phyloP scores from a whole-genome alignment of 2,329 filamentous ascomycete species.

The Thyridium curvatum region DNA sequence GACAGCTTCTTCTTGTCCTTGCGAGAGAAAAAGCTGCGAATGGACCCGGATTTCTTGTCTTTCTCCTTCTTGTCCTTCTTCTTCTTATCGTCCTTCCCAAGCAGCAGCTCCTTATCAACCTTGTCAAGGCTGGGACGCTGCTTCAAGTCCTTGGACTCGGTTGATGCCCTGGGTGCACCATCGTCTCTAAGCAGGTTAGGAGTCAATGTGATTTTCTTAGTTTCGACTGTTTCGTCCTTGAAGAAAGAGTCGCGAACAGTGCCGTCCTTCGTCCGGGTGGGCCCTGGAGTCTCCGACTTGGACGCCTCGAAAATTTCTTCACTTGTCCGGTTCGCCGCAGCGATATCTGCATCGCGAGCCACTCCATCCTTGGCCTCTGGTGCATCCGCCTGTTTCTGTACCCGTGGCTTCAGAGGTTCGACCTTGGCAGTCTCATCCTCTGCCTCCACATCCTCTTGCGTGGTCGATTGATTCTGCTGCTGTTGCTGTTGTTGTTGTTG shows the following conservation, averaged over 20 bases:
- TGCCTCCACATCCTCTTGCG: slow-evolving; percentile 21
- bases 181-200: slow-evolving; percentile 89
- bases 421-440: slow-evolving; percentile 49
- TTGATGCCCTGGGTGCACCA: slow-evolving; percentile 41
- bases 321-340: slow-evolving; percentile 39
- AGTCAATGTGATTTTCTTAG: slow-evolving; percentile 94
- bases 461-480: slow-evolving; percentile 20
- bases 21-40: slow-evolving; percentile 57
- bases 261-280: slow-evolving; percentile 70
- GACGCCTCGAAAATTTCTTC: slow-evolving; percentile 59
- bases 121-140: slow-evolving; percentile 66
- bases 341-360: slow-evolving; percentile 12
- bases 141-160: slow-evolving; percentile 50
- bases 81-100: slow-evolving; percentile 63
- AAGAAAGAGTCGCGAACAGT: slow-evolving; percentile 93
- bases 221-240: slow-evolving; percentile 91
- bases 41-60: slow-evolving; percentile 50
- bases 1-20: slow-evolving; percentile 53
- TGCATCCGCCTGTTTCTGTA: slow-evolving; percentile 29
- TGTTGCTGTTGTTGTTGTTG: slow-evolving; percentile 16
- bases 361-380: slow-evolving; percentile 24
- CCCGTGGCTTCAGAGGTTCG: slow-evolving; percentile 46
- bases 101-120: slow-evolving; percentile 53
- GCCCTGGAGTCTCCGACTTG: slow-evolving; percentile 36
- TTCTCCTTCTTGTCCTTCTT: slow-evolving; percentile 72